Conservation (phyloP, 2,329 filamentous ascomycete genomes). For the Aureobasidium sp. region DNA sequence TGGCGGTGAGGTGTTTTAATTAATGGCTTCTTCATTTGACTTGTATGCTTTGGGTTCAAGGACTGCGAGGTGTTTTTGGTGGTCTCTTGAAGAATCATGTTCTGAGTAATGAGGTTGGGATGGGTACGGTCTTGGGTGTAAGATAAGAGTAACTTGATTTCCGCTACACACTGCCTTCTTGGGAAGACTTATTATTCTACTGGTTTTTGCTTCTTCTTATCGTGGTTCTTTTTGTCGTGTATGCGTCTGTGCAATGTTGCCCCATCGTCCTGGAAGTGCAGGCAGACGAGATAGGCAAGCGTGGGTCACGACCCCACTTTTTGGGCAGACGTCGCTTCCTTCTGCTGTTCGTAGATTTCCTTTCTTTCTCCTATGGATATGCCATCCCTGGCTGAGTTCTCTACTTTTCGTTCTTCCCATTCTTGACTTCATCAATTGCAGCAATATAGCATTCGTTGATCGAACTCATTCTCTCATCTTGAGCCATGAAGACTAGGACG, state of each 20-base stretch:
- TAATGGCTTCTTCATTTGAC: not conserved
- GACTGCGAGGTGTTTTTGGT: not conserved
- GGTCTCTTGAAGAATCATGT: not conserved
- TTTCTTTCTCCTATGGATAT: not conserved
- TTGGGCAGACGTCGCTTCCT: not conserved
- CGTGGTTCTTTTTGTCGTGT: not conserved
- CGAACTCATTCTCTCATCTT: not conserved
- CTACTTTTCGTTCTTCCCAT: not conserved
- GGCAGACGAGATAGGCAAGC: not conserved
- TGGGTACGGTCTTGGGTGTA: not conserved
- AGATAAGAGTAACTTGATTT: not conserved
- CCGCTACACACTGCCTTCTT: no score
- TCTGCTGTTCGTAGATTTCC: not conserved
- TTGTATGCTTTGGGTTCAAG: not conserved
- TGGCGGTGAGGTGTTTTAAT: slow-evolving; percentile 26
- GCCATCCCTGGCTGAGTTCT: not conserved
- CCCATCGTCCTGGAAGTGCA: not conserved
- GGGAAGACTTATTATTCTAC: no score
- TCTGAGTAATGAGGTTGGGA: not conserved
- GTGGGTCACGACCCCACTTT: not conserved
- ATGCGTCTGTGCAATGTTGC: no score
- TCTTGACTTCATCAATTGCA: no score
- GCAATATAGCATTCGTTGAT: not conserved
- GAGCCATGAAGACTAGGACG: no score
- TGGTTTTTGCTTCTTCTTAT: not conserved